Conservation (phyloP, 164 flowering plant genomes). For the Vitis riparia region DNA sequence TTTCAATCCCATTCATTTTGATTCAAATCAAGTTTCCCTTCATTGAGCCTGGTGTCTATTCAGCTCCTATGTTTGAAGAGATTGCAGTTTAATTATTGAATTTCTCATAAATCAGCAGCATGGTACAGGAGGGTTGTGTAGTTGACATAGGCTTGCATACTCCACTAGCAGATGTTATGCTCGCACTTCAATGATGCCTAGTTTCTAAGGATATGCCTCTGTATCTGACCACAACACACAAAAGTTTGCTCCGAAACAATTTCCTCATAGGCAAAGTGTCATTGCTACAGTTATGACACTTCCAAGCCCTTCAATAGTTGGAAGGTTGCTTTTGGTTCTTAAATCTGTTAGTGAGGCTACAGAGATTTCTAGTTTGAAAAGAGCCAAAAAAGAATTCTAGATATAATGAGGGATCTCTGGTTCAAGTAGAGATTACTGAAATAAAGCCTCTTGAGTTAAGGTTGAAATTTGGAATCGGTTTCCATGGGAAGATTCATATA, state of each 20-base stretch:
- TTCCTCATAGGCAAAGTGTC: slow-evolving; percentile 70
- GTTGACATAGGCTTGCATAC: too few relatives aligned
- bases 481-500: slow-evolving; percentile 78
- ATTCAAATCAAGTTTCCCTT: too few relatives aligned
- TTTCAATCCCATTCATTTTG: too few relatives aligned
- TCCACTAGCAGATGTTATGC: too few relatives aligned
- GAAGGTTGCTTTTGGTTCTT: too few relatives aligned
- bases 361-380: slow-evolving; percentile 44
- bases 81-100: too few relatives aligned
- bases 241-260: slow-evolving; percentile 53
- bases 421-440: slow-evolving; percentile 85
- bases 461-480: slow-evolving; percentile 60
- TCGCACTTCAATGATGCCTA: too few relatives aligned
- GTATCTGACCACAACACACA: slow-evolving; percentile 80
- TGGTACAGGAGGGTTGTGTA: too few relatives aligned
- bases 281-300: slow-evolving; percentile 73
- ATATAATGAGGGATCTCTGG: slow-evolving; percentile 68
- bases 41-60: too few relatives aligned
- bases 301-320: slow-evolving; percentile 23
- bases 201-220: slow-evolving; percentile 30
- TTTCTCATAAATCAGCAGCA: too few relatives aligned
- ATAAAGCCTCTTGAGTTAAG: slow-evolving; percentile 39
- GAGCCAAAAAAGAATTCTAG: slow-evolving; percentile 68
- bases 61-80: too few relatives aligned
- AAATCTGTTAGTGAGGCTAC: too few relatives aligned